Conservation (phyloP, 1,284 basidiomycete genomes). For the Rhodotorula sp. region DNA sequence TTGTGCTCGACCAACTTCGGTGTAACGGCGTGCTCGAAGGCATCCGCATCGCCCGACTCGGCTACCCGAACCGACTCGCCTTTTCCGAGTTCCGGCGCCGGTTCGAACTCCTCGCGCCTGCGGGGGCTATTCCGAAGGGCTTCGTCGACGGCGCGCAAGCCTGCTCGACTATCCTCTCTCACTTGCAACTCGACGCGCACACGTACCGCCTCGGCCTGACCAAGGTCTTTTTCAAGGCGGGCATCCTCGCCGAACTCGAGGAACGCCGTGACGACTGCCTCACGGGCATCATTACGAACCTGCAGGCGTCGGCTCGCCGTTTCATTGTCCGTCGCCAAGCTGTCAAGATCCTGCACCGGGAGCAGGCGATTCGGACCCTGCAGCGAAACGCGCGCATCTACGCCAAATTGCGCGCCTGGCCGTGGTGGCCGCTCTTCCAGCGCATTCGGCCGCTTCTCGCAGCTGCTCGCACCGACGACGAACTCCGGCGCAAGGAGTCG, state of each 20-base stretch:
- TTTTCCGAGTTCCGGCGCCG: conserved; percentile 97
- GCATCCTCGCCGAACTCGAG: conserved; percentile 95
- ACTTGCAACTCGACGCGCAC: conserved; percentile 79
- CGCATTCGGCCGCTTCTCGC: conserved; percentile 87
- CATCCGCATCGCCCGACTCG: conserved; percentile 94
- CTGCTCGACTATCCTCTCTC: conserved; percentile 86
- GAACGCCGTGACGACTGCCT: conserved; percentile 83
- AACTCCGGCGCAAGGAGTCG: conserved; percentile 80
- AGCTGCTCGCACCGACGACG: conserved; percentile 89
- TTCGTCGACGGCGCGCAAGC: conserved; percentile 98
- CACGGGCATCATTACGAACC: conserved; percentile 81
- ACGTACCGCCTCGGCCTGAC: conserved; percentile 91
- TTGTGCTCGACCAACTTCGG: conserved; percentile 92
- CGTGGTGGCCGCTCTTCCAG: conserved; percentile 98
- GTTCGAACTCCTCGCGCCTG: conserved; percentile 93
- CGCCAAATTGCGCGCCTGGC: conserved; percentile 85
- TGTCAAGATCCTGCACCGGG: conserved; percentile 91
- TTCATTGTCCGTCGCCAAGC: conserved; percentile 85
- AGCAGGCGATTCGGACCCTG: conserved; percentile 84
- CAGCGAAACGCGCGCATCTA: conserved; percentile 93
- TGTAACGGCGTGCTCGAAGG: conserved; percentile 99
- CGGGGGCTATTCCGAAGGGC: conserved; percentile 74
- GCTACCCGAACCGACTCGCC: conserved; percentile 93
- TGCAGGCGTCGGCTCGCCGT: conserved; percentile 83
- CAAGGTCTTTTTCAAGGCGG: conserved; percentile 99